These are phyloP conservation scores for Neohortaea acidophila DNA, from an alignment of 495 filamentous ascomycete genomes.

Conservation along the genomic window DNA sequence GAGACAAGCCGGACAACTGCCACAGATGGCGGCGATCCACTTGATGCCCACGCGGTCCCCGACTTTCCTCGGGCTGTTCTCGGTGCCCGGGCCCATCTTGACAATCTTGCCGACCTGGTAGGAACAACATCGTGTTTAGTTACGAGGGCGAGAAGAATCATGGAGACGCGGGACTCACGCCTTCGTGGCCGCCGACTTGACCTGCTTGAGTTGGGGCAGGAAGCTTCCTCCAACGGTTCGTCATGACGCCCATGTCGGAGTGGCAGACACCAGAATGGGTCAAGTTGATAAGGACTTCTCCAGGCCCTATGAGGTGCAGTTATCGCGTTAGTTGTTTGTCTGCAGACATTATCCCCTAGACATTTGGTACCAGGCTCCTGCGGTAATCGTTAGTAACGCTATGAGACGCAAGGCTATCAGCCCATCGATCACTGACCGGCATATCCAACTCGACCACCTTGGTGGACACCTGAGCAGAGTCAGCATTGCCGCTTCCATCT, in stretches of 20 bases:
- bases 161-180: constrained; percentile 49
- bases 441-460: constrained; percentile 32
- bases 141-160: no score
- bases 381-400: no score
- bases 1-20: constrained; percentile 40
- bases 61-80: constrained; percentile 38
- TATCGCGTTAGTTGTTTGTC: no score
- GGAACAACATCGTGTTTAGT: no score
- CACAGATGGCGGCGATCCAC: constrained; percentile 51
- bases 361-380: no score
- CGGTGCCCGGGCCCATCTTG: constrained; percentile 39
- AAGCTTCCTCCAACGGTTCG: constrained; percentile 32
- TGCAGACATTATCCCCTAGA: no score
- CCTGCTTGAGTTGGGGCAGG: constrained; percentile 46
- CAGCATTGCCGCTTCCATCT: no score
- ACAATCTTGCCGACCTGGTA: constrained; percentile 27
- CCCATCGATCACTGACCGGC: no score
- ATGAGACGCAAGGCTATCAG: no score
- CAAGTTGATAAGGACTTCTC: constrained; percentile 71
- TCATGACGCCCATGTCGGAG: constrained; percentile 50
- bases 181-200: constrained; percentile 79
- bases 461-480: no score
- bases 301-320: no score
- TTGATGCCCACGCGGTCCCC: constrained; percentile 77
- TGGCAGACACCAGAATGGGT: constrained; percentile 48